phyloP scores from a whole-genome alignment of 202 grass and related monocot species.

The Eragrostis tef region DNA sequence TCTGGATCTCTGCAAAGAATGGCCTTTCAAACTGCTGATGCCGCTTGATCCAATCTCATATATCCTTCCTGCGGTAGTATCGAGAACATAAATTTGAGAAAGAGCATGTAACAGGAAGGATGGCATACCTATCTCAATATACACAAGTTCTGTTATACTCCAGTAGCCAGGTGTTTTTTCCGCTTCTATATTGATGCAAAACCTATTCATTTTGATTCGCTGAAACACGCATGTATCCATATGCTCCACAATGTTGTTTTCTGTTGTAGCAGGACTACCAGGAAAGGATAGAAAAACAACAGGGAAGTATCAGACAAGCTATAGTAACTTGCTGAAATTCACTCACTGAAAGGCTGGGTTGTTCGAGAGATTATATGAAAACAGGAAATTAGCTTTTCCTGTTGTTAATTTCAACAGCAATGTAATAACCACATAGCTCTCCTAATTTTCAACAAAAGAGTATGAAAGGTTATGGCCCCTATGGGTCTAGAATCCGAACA shows the following conservation, averaged over 20 bases:
- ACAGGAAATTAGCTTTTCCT: background rate
- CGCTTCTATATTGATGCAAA: conserved; percentile 3
- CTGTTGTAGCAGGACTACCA: background rate
- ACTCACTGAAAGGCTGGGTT: background rate
- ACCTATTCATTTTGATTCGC: background rate
- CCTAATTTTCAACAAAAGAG: background rate
- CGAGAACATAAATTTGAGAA: conserved; percentile 11
- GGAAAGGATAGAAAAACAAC: background rate
- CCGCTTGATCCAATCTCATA: conserved; percentile 85
- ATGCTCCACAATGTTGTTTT: background rate
- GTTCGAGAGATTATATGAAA: background rate
- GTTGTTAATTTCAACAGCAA: background rate
- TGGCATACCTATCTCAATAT: background rate
- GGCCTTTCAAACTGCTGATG: conserved; percentile 84
- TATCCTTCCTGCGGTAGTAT: conserved; percentile 70
- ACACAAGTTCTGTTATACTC: background rate
- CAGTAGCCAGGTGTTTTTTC: background rate
- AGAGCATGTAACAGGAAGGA: background rate
- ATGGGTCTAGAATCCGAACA: background rate
- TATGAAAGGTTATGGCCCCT: background rate
- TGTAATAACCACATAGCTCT: background rate
- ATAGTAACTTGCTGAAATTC: conserved; percentile 16
- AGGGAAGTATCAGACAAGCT: conserved; percentile 10
- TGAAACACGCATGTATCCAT: background rate
- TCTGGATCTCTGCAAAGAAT: conserved; percentile 61